phyloP scores from a whole-genome alignment of 805 yeast species.

The Metschnikowia corniflorae region DNA sequence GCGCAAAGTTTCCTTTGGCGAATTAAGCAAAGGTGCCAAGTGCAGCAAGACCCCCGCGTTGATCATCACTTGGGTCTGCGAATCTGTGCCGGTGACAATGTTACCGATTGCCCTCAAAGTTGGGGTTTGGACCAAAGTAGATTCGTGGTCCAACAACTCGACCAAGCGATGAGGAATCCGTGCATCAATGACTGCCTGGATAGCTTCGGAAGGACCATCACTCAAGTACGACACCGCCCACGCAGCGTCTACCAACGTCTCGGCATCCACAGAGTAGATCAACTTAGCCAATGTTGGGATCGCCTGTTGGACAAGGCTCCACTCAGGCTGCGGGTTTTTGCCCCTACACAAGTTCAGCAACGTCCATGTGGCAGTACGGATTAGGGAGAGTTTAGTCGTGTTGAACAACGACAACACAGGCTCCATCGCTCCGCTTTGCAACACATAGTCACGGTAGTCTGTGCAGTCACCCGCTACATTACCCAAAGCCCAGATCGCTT shows the following conservation, averaged over 20 bases:
- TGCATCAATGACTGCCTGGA: slow-evolving; percentile 95
- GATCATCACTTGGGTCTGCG: slow-evolving; percentile 92
- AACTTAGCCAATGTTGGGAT: slow-evolving; percentile 89
- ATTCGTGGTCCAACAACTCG: slow-evolving; percentile 80
- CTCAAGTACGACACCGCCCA: slow-evolving; percentile 97
- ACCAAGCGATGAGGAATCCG: slow-evolving; percentile 93
- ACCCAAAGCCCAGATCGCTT: slow-evolving; percentile 99
- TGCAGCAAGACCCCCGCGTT: slow-evolving; percentile 91
- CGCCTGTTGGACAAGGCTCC: slow-evolving; percentile 82
- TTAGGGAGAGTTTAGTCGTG: slow-evolving; percentile 79
- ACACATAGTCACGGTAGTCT: slow-evolving; percentile 82
- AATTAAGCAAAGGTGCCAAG: slow-evolving; percentile 69
- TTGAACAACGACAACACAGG: slow-evolving; percentile 79
- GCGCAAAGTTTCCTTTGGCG: slow-evolving; percentile 87
- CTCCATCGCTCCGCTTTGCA: slow-evolving; percentile 80
- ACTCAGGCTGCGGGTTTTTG: slow-evolving; percentile 92
- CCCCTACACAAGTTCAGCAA: slow-evolving; percentile 95
- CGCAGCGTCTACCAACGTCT: slow-evolving; percentile 94
- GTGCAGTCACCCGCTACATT: slow-evolving; percentile 98
- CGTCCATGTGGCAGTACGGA: slow-evolving; percentile 98
- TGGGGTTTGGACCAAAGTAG: slow-evolving; percentile 90
- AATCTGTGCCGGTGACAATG: slow-evolving; percentile 94
- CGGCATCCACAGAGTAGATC: slow-evolving; percentile 86
- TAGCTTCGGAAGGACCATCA: slow-evolving; percentile 90
- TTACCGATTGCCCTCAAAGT: slow-evolving; percentile 97